Evolutionary conservation across 2,329 filamentous ascomycete genomes (phyloP).

Genomic region (Colletotrichum kahawae): DNA sequence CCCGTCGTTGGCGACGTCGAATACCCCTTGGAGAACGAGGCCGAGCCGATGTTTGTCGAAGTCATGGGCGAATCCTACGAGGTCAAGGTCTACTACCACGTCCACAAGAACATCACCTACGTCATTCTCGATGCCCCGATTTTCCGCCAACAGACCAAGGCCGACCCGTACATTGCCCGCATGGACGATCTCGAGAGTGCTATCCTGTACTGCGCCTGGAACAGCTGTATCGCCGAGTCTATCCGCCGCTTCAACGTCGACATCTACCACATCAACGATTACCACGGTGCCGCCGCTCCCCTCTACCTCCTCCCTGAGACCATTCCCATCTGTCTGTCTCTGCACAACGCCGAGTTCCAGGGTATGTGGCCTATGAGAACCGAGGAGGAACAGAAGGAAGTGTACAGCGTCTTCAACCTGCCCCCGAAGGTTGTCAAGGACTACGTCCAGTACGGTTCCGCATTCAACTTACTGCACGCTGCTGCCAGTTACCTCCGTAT

Average conservation of each 20-base stretch:
- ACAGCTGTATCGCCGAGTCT: constrained; percentile 69
- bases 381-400: constrained; percentile 64
- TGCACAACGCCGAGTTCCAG: constrained; percentile 74
- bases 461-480: constrained; percentile 73
- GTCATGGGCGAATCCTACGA: constrained; percentile 66
- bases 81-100: constrained; percentile 68
- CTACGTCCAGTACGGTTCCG: constrained; percentile 72
- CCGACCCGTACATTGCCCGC: constrained; percentile 68
- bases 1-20: constrained; percentile 68
- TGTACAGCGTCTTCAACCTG: constrained; percentile 69
- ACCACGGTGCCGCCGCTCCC: constrained; percentile 67
- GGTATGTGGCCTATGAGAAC: constrained; percentile 72
- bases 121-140: constrained; percentile 71
- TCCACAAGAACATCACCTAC: constrained; percentile 69
- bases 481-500: constrained; percentile 69
- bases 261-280: constrained; percentile 72
- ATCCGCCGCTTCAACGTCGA: constrained; percentile 67
- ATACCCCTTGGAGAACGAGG: constrained; percentile 63
- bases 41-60: constrained; percentile 66
- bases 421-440: constrained; percentile 58
- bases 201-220: constrained; percentile 74
- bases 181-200: constrained; percentile 74
- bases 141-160: constrained; percentile 67
- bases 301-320: constrained; percentile 68
- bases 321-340: constrained; percentile 65